Percentiles rank a stretch among this genome's conserved stretches.
Conservation (phyloP, 768 basidiomycete genomes). For the Tylopilus plumbeoviolaceoides region DNA sequence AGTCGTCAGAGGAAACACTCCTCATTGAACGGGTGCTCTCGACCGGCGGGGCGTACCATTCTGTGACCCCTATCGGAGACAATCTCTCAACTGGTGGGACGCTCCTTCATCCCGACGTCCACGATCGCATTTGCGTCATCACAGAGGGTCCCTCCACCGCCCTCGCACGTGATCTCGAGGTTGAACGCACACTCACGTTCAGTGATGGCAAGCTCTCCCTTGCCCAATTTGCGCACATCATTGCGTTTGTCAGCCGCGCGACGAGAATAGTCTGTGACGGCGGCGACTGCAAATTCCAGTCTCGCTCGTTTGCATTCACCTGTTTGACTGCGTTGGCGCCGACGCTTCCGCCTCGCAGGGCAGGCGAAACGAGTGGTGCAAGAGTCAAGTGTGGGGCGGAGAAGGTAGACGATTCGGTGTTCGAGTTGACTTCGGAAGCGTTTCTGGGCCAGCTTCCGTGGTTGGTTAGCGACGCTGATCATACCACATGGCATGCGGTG, state of each 20-base stretch:
- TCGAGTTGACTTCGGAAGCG: conserved; percentile 12
- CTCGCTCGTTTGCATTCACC: conserved; percentile 13
- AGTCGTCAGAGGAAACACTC: background rate
- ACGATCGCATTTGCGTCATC: conserved; percentile 6
- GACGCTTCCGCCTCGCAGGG: too few relatives aligned
- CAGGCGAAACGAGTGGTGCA: too few relatives aligned
- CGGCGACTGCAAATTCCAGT: conserved; percentile 13
- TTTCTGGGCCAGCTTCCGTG: background rate
- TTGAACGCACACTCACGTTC: conserved; percentile 10
- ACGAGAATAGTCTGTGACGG: too few relatives aligned
- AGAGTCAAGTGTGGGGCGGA: too few relatives aligned
- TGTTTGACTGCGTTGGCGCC: conserved; percentile 8
- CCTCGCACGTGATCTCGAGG: background rate
- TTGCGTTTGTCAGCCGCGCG: too few relatives aligned
- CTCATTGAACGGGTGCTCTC: conserved; percentile 19
- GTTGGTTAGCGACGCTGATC: too few relatives aligned
- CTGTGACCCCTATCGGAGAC: background rate
- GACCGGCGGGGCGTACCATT: conserved; percentile 1
- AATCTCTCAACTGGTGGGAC: background rate
- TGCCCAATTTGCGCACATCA: background rate
- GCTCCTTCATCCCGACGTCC: conserved; percentile 6
- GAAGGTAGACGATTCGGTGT: conserved; percentile 5
- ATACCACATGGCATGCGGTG: too few relatives aligned
- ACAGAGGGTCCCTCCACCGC: background rate
- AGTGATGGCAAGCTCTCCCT: background rate